Percentiles rank a stretch among this genome's conserved stretches.
Evolutionary conservation across 2,329 filamentous ascomycete species (phyloP).

Genomic region (Penicillium italicum): DNA sequence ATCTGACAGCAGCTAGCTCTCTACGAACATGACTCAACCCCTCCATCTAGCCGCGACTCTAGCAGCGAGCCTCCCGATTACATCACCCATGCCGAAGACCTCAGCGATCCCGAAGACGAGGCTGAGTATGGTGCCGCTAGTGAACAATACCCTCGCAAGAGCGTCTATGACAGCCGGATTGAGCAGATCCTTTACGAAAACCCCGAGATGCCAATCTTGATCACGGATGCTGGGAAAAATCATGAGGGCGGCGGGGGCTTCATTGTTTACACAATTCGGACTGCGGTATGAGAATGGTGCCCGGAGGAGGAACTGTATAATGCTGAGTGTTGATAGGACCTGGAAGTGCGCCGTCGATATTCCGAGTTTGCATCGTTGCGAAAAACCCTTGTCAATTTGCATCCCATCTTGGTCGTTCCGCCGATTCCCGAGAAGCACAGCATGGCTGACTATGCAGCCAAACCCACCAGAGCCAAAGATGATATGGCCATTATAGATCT

Average conservation of each 20-base stretch:
- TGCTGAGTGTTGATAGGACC: conserved; percentile 58
- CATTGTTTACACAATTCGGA: conserved; percentile 96
- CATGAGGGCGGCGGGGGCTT: conserved; percentile 85
- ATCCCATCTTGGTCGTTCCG: conserved; percentile 91
- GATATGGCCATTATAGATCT: conserved; percentile 96
- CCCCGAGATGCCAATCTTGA: conserved; percentile 81
- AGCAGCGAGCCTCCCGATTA: conserved; percentile 63
- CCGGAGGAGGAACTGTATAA: neutral
- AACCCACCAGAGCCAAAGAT: conserved; percentile 96
- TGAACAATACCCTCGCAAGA: conserved; percentile 56
- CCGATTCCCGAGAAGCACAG: conserved; percentile 98
- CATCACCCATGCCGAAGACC: conserved; percentile 50
- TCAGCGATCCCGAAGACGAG: conserved; percentile 59
- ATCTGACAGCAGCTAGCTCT: conserved; percentile 36
- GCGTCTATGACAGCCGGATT: conserved; percentile 89
- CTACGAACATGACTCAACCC: conserved; percentile 60
- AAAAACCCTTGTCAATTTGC: conserved; percentile 81
- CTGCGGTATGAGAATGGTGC: conserved; percentile 61
- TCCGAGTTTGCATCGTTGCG: conserved; percentile 93
- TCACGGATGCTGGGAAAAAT: conserved; percentile 94
- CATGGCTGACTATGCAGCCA: conserved; percentile 97
- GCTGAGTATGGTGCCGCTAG: conserved; percentile 51
- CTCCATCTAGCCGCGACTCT: conserved; percentile 68
- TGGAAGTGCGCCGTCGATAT: conserved; percentile 91
- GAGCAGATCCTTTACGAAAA: conserved; percentile 98